Evolutionary conservation across 2,329 filamentous ascomycete genomes (phyloP).

Genomic region (Westerdykella aurantiaca): DNA sequence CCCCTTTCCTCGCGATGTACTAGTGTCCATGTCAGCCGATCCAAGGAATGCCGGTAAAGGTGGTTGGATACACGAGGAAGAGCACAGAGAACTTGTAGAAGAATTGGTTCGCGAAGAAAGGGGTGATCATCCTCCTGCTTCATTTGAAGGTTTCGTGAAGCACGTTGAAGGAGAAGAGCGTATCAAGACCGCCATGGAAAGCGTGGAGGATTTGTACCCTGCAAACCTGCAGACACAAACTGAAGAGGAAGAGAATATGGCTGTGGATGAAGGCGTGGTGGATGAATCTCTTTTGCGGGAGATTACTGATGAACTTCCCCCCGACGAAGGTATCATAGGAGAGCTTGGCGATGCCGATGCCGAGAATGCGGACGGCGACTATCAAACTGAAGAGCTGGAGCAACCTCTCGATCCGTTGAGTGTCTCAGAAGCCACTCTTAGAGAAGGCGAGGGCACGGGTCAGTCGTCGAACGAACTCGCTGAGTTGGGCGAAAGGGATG

Average conservation of each 20-base stretch:
- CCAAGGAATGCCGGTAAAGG: slow-evolving; percentile 63
- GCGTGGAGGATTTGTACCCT: slow-evolving; percentile 81
- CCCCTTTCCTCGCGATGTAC: slow-evolving; percentile 72
- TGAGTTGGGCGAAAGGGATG: slow-evolving; percentile 2
- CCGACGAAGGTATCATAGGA: slow-evolving; percentile 1
- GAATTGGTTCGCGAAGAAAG: slow-evolving; percentile 61
- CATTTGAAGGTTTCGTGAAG: slow-evolving; percentile 63
- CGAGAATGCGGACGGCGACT: slow-evolving; percentile 9
- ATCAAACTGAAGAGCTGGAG: slow-evolving; percentile 25
- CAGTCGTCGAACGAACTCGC: slow-evolving; percentile 10
- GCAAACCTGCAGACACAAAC: slow-evolving; percentile 47
- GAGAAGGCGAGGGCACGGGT: slow-evolving; percentile 16
- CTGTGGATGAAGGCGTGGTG: not conserved
- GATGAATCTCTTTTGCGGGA: not conserved
- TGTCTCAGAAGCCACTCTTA: slow-evolving; percentile 19
- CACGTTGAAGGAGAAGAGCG: slow-evolving; percentile 48
- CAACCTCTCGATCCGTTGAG: slow-evolving; percentile 27
- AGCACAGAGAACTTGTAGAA: slow-evolving; percentile 62
- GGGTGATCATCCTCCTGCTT: slow-evolving; percentile 42
- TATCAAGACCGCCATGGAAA: slow-evolving; percentile 73
- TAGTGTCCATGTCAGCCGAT: slow-evolving; percentile 87
- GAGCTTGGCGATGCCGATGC: slow-evolving; percentile 4
- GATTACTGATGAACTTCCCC: not conserved
- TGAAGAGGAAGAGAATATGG: slow-evolving; percentile 6
- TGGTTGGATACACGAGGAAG: slow-evolving; percentile 91